Percentiles rank a stretch among this genome's conserved stretches.
These are phyloP conservation scores for Massarina eburnea DNA, from an alignment of 2,329 filamentous ascomycete species.

Conservation along the genomic window DNA sequence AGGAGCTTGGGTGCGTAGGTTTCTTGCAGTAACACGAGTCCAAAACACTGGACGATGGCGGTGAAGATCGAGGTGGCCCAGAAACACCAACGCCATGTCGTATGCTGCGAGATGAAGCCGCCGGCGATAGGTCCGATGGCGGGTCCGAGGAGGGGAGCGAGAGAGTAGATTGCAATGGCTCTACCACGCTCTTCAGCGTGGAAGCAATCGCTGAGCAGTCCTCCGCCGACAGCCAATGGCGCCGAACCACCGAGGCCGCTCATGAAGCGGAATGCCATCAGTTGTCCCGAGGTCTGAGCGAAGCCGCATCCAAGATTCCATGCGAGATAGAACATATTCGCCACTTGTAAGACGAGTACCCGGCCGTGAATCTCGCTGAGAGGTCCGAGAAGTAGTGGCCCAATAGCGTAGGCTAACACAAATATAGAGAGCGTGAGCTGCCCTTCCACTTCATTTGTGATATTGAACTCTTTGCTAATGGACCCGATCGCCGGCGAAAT, in stretches of 20 bases:
- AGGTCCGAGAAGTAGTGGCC: conserved; percentile 41
- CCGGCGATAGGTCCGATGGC: conserved; percentile 67
- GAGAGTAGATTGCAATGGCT: conserved; percentile 63
- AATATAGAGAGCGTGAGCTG: conserved; percentile 44
- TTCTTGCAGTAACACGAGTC: conserved; percentile 64
- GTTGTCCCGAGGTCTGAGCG: conserved; percentile 24
- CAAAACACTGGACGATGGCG: conserved; percentile 61
- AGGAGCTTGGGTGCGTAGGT: conserved; percentile 68
- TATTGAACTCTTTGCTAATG: conserved; percentile 37
- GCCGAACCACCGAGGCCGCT: conserved; percentile 26
- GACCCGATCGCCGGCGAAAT: conserved; percentile 38
- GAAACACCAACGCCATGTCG: conserved; percentile 74
- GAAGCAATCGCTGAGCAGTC: conserved; percentile 57
- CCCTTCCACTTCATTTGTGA: conserved; percentile 33
- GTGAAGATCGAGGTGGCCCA: conserved; percentile 66
- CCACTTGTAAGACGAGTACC: conserved; percentile 38
- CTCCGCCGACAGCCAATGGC: conserved; percentile 28
- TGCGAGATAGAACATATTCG: conserved; percentile 42
- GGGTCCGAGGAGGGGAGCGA: conserved; percentile 66
- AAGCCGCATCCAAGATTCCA: conserved; percentile 47
- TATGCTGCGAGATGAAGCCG: conserved; percentile 64
- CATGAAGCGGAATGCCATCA: conserved; percentile 28
- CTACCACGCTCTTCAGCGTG: conserved; percentile 63
- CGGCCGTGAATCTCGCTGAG: conserved; percentile 44
- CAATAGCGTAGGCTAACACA: conserved; percentile 44